Base-by-base conservation (phyloP, 2,329 filamentous ascomycete species). In the Lasiodiplodia gonubiensis region DNA sequence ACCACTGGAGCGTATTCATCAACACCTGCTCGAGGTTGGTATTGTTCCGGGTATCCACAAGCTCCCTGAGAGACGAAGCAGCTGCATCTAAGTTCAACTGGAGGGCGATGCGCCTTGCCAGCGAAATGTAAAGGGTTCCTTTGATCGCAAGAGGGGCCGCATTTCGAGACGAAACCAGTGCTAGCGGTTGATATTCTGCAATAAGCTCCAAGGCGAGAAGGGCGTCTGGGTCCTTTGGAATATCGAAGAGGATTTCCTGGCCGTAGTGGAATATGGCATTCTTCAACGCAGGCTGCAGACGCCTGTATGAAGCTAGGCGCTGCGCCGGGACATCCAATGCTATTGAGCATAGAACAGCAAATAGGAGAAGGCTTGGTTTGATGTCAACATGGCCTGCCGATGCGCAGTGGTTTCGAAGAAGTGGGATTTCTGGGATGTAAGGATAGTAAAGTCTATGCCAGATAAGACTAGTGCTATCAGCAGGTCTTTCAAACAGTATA, bases 141-240 rank as follows among this genome's bases (percentile, higher is more conserved):
- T 60, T 70, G 14, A 70, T 37, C 7, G 68, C 65, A 18, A 53
- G 35, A 4, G 68, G 27, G 12, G 68, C 69, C n/a, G 69, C 59
- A 16, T 37, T 48, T 12, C 25, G 68, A 8, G 37, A 42, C 4
- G 35, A 60, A 18, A 68, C 63, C 0, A 70, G 18, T 16, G 67
- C 55, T 25, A 66, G 6, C n/a, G 69, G 69, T 33, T 63, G 64
- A 60, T 70, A 70, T 35, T 30, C 57, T 1, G 64, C 27, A 51
- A 70, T 46, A 2, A 69, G 60, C 16, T 64, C 59, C 4, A 70
- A 37, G 2, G 55, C 59, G 16, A 42, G 46, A 14, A 70, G 8
- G 10, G 68, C 51, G 21, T 69, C 57, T 16, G 35, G 12, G 4
- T 37, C 23, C 3, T 16, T 42, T 23, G 54, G 35, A 21, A 42